Percentiles rank a stretch among this genome's conserved stretches.
These are phyloP conservation scores for Xylaria grammica DNA, from an alignment of 495 filamentous ascomycete species.

Conservation along the genomic window DNA sequence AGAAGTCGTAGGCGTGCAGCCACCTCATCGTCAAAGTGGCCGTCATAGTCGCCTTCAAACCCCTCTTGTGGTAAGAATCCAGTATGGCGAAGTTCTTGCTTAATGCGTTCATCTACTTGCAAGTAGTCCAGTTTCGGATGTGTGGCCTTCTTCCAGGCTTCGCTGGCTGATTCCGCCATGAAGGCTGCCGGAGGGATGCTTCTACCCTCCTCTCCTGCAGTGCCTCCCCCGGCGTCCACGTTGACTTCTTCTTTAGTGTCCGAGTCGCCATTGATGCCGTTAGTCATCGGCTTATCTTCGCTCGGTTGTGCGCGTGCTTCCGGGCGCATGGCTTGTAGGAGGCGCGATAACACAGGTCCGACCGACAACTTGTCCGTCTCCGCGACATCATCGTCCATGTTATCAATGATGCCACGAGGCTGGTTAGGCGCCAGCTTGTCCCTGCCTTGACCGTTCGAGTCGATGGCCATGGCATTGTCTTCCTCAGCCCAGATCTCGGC, in stretches of 20 bases:
- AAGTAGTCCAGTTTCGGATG: slow-evolving; percentile 77
- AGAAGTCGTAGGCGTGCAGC: slow-evolving; percentile 85
- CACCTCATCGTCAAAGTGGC: slow-evolving; percentile 92
- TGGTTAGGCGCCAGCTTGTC: slow-evolving; percentile 79
- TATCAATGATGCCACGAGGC: slow-evolving; percentile 80
- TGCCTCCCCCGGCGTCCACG: slow-evolving; percentile 47
- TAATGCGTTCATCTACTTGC: slow-evolving; percentile 85
- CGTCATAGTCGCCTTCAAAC: slow-evolving; percentile 73
- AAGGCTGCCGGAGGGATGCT: slow-evolving; percentile 72
- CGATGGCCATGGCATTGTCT: slow-evolving; percentile 75
- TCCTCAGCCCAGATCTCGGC: slow-evolving; percentile 92
- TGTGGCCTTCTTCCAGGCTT: slow-evolving; percentile 61
- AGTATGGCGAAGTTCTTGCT: slow-evolving; percentile 90
- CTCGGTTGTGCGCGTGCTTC: slow-evolving; percentile 70
- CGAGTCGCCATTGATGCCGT: slow-evolving; percentile 64
- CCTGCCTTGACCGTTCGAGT: slow-evolving; percentile 59
- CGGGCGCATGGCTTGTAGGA: slow-evolving; percentile 81
- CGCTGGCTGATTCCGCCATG: slow-evolving; percentile 71
- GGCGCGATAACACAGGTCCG: slow-evolving; percentile 81
- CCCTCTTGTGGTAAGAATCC: slow-evolving; percentile 79
- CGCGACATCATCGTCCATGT: slow-evolving; percentile 79
- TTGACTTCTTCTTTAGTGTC: slow-evolving; percentile 57
- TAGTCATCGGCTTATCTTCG: slow-evolving; percentile 61
- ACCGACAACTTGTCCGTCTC: slow-evolving; percentile 92
- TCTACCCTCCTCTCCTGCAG: slow-evolving; percentile 44